phyloP scores from a whole-genome alignment of 805 yeast species.

The Myxozyma geophila region DNA sequence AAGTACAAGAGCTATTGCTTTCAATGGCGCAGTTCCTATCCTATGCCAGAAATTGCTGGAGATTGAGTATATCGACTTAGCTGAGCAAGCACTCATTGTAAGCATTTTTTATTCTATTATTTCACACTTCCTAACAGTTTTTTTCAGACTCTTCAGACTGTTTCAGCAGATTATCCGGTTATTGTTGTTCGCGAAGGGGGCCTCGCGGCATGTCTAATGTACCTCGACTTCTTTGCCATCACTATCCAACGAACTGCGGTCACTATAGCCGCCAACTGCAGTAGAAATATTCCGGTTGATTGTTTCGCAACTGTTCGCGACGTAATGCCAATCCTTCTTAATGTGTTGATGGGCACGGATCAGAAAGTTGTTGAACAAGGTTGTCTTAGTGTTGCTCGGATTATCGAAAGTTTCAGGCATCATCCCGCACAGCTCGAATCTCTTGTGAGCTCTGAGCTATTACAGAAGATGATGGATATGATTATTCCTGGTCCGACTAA shows the following conservation, averaged over 20 bases:
- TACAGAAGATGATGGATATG: constrained; percentile 38
- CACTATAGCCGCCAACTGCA: constrained; percentile 70
- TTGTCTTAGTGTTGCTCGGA: constrained; percentile 65
- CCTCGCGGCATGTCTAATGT: constrained; percentile 66
- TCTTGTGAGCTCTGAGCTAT: constrained; percentile 48
- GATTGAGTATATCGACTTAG: constrained; percentile 83
- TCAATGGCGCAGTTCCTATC: constrained; percentile 66
- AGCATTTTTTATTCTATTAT: constrained; percentile 56
- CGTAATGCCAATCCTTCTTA: constrained; percentile 63
- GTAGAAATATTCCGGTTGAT: constrained; percentile 52
- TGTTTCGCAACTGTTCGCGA: constrained; percentile 57
- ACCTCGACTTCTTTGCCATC: constrained; percentile 83
- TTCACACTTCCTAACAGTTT: constrained; percentile 59
- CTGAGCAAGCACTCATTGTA: constrained; percentile 86
- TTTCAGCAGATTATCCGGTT: constrained; percentile 45
- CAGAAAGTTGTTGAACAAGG: constrained; percentile 63
- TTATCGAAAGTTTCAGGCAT: constrained; percentile 55
- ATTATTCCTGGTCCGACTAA: constrained; percentile 29
- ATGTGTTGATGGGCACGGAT: constrained; percentile 60
- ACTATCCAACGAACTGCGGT: constrained; percentile 88
- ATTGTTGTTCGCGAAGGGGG: constrained; percentile 59
- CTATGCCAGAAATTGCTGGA: constrained; percentile 70
- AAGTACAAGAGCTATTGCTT: constrained; percentile 63
- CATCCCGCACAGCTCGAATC: constrained; percentile 53
- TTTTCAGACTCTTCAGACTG: constrained; percentile 48